These are phyloP conservation scores for Diaporthe citri DNA, from an alignment of 2,329 filamentous ascomycete species.

Conservation along the genomic window DNA sequence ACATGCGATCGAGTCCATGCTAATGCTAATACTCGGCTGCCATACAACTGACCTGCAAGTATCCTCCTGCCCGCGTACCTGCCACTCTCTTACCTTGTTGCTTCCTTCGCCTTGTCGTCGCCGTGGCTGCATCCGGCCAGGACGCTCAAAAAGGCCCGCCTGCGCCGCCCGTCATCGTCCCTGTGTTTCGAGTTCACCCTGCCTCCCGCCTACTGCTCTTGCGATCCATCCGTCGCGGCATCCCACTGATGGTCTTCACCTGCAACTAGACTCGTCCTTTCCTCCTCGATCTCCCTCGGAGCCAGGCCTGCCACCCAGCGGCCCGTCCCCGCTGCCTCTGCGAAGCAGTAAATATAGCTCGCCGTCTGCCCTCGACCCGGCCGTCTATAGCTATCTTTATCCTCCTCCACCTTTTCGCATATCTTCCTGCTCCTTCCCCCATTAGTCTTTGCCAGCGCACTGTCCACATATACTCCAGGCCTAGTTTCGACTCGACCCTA, in stretches of 20 bases:
- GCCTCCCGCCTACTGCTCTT: slow-evolving; percentile 26
- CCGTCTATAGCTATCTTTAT: slow-evolving; percentile 36
- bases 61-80: neutral
- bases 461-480: slow-evolving; percentile 29
- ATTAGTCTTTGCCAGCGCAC: slow-evolving; percentile 5
- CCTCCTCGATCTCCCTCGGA: slow-evolving; percentile 14
- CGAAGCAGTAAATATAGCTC: slow-evolving; percentile 28
- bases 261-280: neutral
- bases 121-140: slow-evolving; percentile 32
- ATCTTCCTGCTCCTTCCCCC: slow-evolving; percentile 4
- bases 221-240: slow-evolving; percentile 24
- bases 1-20: slow-evolving; percentile 25
- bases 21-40: slow-evolving; percentile 19
- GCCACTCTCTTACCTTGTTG: neutral
- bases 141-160: slow-evolving; percentile 40
- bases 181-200: slow-evolving; percentile 34
- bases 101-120: slow-evolving; percentile 6
- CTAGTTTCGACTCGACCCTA: slow-evolving; percentile 35
- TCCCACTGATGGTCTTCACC: slow-evolving; percentile 5
- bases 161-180: slow-evolving; percentile 35
- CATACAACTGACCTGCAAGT: slow-evolving; percentile 29
- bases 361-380: slow-evolving; percentile 19
- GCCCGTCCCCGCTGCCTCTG: slow-evolving; percentile 5
- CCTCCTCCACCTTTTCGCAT: slow-evolving; percentile 30
- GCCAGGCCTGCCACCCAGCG: slow-evolving; percentile 4